Evolutionary conservation across 192 early-diverging fungal genomes (phyloP).

Genomic region (Coemansia sp.): DNA sequence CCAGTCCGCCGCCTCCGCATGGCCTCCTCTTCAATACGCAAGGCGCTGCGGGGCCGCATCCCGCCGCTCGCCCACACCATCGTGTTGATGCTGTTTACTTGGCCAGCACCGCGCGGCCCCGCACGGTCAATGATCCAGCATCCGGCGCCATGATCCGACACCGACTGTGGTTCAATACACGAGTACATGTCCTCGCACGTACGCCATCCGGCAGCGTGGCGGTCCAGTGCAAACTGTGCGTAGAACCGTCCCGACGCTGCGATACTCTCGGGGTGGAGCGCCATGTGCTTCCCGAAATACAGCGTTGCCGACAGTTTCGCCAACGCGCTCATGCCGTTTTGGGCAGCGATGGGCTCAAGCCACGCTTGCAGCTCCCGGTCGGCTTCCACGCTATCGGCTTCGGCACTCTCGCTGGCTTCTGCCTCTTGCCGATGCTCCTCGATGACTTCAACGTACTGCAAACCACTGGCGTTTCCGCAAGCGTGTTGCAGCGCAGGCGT

Average conservation of each 20-base stretch:
- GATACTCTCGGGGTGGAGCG: conserved; percentile 10
- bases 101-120: conserved; percentile 27
- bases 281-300: conserved; percentile 20
- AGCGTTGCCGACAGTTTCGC: conserved; percentile 4
- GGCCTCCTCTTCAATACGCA: too few relatives aligned
- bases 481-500: background rate
- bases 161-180: conserved; percentile 20
- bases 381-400: background rate
- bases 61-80: background rate
- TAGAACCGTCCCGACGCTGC: conserved; percentile 20
- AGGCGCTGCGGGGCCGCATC: background rate
- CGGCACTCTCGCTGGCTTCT: background rate
- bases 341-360: background rate
- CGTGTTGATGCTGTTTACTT: background rate
- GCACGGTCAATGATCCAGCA: conserved; percentile 43
- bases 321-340: background rate
- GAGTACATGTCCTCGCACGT: conserved; percentile 28
- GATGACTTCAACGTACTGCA: background rate
- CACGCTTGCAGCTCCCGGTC: background rate
- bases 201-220: conserved; percentile 25
- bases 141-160: background rate
- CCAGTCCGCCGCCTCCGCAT: background rate
- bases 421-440: background rate
- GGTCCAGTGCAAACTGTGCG: conserved; percentile 40
- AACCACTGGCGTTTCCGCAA: background rate